A percentile compares a stretch with the other conserved stretches of the same genome.
Conservation (phyloP, 805 yeast genomes). For the Saccharomyces kudriavzevii region DNA sequence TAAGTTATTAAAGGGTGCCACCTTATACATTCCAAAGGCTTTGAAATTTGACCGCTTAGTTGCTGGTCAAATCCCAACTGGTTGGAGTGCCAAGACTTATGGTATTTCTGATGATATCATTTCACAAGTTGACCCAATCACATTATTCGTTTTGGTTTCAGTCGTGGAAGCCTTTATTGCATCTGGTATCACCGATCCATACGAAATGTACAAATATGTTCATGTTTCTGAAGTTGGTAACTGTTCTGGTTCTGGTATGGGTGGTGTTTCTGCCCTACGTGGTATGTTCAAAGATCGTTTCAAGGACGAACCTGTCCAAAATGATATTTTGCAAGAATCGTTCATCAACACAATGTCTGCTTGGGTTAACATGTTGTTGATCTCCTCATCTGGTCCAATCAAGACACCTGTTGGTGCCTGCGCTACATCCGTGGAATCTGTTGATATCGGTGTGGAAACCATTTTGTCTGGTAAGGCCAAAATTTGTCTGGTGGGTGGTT, state of each 20-base stretch:
- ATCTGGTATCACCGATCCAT: conserved; percentile 96
- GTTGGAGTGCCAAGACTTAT: conserved; percentile 92
- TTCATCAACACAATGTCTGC: conserved; percentile 99
- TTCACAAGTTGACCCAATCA: conserved; percentile 92
- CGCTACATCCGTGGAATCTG: conserved; percentile 97
- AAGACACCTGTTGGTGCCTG: conserved; percentile 99
- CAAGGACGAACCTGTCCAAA: conserved; percentile 89
- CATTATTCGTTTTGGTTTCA: conserved; percentile 84
- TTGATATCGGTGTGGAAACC: conserved; percentile 92
- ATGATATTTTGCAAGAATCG: conserved; percentile 94
- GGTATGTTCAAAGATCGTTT: conserved; percentile 97
- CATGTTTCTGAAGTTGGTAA: conserved; percentile 98
- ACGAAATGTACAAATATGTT: conserved; percentile 95
- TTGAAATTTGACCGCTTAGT: conserved; percentile 60
- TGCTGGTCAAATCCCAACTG: conserved; percentile 87
- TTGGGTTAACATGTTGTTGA: conserved; percentile 97
- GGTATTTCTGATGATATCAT: conserved; percentile 93
- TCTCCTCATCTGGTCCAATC: conserved; percentile 97
- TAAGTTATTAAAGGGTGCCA: conserved; percentile 85
- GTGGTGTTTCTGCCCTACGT: conserved; percentile 94
- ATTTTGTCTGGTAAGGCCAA: conserved; percentile 90
- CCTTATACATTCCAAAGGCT: conserved; percentile 78
- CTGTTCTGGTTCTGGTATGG: conserved; percentile 99
- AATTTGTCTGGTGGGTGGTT: conserved; percentile 96
- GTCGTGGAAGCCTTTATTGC: conserved; percentile 91